phyloP scores from a whole-genome alignment of 768 basidiomycete species.

The Dictyophora rubrovolvata region DNA sequence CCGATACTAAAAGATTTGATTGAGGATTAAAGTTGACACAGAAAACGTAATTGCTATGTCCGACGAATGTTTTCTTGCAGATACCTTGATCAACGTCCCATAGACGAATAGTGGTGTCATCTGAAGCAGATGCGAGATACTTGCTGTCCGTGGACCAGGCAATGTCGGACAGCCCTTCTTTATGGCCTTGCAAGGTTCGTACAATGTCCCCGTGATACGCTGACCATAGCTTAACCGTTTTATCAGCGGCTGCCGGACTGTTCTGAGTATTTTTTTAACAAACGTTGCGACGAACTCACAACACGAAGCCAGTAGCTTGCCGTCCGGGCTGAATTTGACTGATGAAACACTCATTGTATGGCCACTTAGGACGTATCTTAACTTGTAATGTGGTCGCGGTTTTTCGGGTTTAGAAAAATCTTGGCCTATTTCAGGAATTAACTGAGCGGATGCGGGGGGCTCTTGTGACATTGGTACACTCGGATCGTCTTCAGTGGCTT shows the following conservation, averaged over 20 bases:
- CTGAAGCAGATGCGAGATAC: constrained; percentile 84
- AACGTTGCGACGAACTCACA: constrained; percentile 41
- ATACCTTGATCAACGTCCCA: constrained; percentile 72
- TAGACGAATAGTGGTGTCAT: constrained; percentile 81
- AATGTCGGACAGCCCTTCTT: constrained; percentile 79
- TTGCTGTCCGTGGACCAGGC: constrained; percentile 81
- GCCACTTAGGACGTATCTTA: constrained; percentile 61
- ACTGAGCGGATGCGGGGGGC: constrained; percentile 28
- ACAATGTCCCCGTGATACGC: constrained; percentile 60
- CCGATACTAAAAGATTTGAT: constrained; percentile 85
- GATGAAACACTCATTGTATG: constrained; percentile 77
- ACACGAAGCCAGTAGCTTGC: constrained; percentile 69
- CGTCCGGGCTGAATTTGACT: constrained; percentile 83
- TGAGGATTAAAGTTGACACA: constrained; percentile 87
- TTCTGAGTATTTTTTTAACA: constrained; percentile 14
- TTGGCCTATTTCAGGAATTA: constrained; percentile 16
- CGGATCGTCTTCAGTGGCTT: constrained; percentile 80
- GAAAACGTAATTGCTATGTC: constrained; percentile 92
- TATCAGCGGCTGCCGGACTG: constrained; percentile 67
- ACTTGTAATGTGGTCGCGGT: constrained; percentile 41
- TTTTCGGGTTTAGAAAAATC: constrained; percentile 28
- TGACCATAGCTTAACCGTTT: constrained; percentile 74
- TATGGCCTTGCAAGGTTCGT: constrained; percentile 64
- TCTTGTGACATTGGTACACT: constrained; percentile 55
- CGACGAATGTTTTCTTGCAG: constrained; percentile 55